Evolutionary conservation across 106 monocot genomes (phyloP).

Genomic region (Gastrodia elata): DNA sequence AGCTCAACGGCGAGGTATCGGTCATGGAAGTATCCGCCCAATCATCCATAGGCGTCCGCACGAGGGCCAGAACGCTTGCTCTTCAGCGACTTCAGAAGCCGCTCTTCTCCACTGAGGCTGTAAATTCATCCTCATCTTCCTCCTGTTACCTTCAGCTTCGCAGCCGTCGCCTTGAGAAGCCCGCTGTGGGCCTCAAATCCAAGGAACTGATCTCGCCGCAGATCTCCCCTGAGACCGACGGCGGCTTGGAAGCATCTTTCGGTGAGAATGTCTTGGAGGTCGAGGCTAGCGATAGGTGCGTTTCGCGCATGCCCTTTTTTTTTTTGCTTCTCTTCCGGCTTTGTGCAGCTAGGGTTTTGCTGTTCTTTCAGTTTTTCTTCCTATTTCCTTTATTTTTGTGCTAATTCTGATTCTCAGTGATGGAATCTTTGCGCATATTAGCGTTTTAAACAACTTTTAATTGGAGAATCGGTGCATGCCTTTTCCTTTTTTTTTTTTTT

Average conservation of each 20-base stretch:
- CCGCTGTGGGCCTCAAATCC: not conserved
- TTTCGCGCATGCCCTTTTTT: not conserved
- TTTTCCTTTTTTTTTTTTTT: not conserved
- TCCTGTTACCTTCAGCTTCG: slow-evolving; percentile 39
- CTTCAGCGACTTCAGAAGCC: slow-evolving; percentile 38
- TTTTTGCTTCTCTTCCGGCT: not conserved
- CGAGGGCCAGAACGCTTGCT: slow-evolving; percentile 69
- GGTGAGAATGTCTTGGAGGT: slow-evolving; percentile 44
- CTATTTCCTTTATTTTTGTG: not conserved
- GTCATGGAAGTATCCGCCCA: slow-evolving; percentile 58
- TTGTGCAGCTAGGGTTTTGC: not conserved
- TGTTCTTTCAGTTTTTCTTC: not conserved
- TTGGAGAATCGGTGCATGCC: not conserved
- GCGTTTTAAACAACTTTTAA: not conserved
- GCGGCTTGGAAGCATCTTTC: slow-evolving; percentile 22
- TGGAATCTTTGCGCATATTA: not conserved
- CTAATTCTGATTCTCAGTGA: not conserved
- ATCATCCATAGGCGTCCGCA: slow-evolving; percentile 65
- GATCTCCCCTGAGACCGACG: not conserved
- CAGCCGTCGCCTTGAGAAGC: slow-evolving; percentile 36
- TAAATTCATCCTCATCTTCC: slow-evolving; percentile 2
- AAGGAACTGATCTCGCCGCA: not conserved
- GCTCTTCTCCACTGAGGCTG: not conserved
- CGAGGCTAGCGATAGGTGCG: slow-evolving; percentile 18
- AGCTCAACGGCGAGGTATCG: slow-evolving; percentile 55